Evolutionary conservation across 345 rosid species (phyloP), one percentile per base, ranked within the genome.

Genomic region (Populus nigra): DNA sequence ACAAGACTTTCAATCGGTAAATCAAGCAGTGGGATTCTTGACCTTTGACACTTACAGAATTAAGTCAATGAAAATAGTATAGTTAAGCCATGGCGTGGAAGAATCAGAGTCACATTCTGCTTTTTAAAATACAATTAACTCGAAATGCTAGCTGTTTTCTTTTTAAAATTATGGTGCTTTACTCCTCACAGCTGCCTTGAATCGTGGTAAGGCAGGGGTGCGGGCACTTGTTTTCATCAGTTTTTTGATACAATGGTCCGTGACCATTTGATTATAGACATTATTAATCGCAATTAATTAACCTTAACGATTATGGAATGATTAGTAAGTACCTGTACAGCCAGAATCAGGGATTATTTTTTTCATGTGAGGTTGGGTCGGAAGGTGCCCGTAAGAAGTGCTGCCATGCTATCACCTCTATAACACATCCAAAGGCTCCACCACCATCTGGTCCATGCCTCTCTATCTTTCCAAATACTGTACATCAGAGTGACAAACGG

Each of bases 401-500:
- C 88, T 80, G 90, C 86, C 81, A 86, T 81, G 80, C 65, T 63
- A 72, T 36, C 65, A 25, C 39, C 29, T 57, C 23, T 20, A 4
- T 10, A 68, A 4, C 17, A 10, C 76, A 36, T 7, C 38, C 38
- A 23, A 35, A 36, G 75, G 83, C 73, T 69, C 77, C 78, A 61
- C 74, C 75, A 25, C 78, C 35, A 23, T 53, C 31, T 8, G 38
- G 2, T 35, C n/a, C n/a, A 15, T 20, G 38, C 33, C 33, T 57
- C 43, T 36, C 69, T 73, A 47, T 47, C 65, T 50, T 33, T 45
- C 59, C 63, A 16, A 25, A 38, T 71, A 81, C 90, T 88, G 91
- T 87, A 84, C 85, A 83, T 83, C 87, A 86, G 91, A 88, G 89
- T 88, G 94, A 90, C 93, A 90, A 90, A 90, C 83, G 94, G 94